Evolutionary conservation across 164 flowering plant genomes (phyloP).

Genomic region (Sextonia rubra): DNA sequence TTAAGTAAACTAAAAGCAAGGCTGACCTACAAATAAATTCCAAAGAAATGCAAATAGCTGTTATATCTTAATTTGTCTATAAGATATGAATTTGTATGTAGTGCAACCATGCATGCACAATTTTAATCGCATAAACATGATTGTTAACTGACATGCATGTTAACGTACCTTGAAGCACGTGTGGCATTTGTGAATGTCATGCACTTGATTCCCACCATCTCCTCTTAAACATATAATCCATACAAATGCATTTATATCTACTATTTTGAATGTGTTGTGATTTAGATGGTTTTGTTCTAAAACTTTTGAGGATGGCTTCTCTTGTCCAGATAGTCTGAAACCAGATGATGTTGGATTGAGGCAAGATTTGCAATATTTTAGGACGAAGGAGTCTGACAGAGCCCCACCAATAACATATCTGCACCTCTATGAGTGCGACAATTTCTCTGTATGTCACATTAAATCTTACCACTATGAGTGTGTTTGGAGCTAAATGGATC

Average conservation of each 20-base stretch:
- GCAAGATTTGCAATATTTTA: neutral
- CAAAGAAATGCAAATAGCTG: too few species aligned
- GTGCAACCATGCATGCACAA: neutral
- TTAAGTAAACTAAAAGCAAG: too few species aligned
- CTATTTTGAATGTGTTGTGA: neutral
- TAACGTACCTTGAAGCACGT: neutral
- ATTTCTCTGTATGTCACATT: conserved; percentile 60
- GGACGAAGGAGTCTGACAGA: conserved; percentile 20
- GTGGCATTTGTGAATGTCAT: neutral
- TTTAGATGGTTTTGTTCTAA: neutral
- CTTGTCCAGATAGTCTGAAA: conserved; percentile 50
- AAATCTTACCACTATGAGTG: neutral
- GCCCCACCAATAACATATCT: conserved; percentile 49
- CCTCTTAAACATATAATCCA: neutral
- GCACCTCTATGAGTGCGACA: conserved; percentile 52
- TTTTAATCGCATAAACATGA: neutral
- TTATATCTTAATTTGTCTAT: too few species aligned
- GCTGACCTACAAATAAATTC: too few species aligned
- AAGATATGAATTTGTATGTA: too few species aligned
- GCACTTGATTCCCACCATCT: neutral
- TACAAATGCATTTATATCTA: neutral
- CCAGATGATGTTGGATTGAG: conserved; percentile 76
- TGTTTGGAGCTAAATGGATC: neutral
- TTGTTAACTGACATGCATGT: neutral
- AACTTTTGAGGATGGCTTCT: neutral